Evolutionary conservation across 2,329 filamentous ascomycete genomes (phyloP).

Genomic region (Verticillium alfalfae): DNA sequence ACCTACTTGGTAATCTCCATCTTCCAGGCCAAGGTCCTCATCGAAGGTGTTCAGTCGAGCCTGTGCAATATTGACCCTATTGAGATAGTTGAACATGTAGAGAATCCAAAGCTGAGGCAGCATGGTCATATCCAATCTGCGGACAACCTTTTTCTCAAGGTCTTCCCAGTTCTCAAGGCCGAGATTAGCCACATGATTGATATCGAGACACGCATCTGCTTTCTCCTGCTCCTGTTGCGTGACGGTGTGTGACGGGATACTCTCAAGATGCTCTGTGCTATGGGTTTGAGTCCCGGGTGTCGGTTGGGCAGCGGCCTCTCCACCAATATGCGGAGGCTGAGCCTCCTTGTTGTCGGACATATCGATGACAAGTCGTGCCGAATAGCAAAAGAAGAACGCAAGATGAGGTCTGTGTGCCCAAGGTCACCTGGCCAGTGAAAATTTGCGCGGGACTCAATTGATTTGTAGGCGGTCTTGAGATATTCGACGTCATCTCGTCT

Average conservation of each 20-base stretch:
- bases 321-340: no score
- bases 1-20: constrained; percentile 1
- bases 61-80: constrained; percentile 14
- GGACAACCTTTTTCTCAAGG: constrained; percentile 10
- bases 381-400: no score
- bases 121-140: constrained; percentile 12
- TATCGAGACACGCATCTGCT: not conserved
- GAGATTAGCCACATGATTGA: not conserved
- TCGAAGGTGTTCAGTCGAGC: constrained; percentile 15
- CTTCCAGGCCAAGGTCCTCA: constrained; percentile 15
- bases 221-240: not conserved
- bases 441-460: no score
- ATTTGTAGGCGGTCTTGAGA: no score
- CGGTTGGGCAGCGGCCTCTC: no score
- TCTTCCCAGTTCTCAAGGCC: not conserved
- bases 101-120: constrained; percentile 14
- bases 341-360: no score
- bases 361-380: no score
- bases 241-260: not conserved
- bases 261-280: not conserved
- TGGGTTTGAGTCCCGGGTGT: no score
- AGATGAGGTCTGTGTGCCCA: no score
- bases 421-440: no score
- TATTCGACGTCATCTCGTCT: no score
- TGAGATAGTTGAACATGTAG: constrained; percentile 16